Evolutionary conservation across 495 filamentous ascomycete species (phyloP), one percentile per base, ranked within the genome.

Genomic region (Neurospora cerealis): DNA sequence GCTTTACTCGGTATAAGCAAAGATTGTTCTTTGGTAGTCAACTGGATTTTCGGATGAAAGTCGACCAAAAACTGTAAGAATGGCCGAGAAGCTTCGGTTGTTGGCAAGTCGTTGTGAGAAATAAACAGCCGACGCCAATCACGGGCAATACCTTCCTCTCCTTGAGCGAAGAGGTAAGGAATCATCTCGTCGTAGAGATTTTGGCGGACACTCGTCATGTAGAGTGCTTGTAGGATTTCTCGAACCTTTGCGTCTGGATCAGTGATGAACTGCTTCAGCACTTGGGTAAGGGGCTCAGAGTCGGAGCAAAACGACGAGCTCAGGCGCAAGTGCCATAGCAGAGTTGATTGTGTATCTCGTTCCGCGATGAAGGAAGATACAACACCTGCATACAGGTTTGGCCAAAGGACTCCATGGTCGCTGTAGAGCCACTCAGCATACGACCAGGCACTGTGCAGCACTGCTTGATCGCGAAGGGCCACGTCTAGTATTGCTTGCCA

Each of bases 151-250:
- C 83, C 77, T 24, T 84, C 85, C 41, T 83, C 77, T 5, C 87
- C 87, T 19, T 83, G 74, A 6, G 81, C 75, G 73, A 88, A 86
- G 2, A 93, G 80, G n/a, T 80, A 80, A 8, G 87, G 85, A 13
- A 96, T 85, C 32, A 91, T 76, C 5, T 79, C 81, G 37, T 88
- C 87, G 77, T 95, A 95, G 4, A 93, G 80, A 38, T 85, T 80
- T 70, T 86, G 87, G 77, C 87, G 76, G 40, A 79, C 77, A 82
- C 89, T 80, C 84, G 86, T n/a, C 69, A 78, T 73, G 81, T 89
- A 85, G 81, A 92, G 70, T 70, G 82, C 73, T 77, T 79, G 76
- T 9, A 87, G 78, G 2, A 78, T 78, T 2, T 75, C 70, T 21
- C 78, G 73, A 42, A 66, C 74, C 41, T 81, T 75, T 11, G 80